phyloP scores from a whole-genome alignment of 2,329 filamentous ascomycete species.

The Atkinsonella texensis region DNA sequence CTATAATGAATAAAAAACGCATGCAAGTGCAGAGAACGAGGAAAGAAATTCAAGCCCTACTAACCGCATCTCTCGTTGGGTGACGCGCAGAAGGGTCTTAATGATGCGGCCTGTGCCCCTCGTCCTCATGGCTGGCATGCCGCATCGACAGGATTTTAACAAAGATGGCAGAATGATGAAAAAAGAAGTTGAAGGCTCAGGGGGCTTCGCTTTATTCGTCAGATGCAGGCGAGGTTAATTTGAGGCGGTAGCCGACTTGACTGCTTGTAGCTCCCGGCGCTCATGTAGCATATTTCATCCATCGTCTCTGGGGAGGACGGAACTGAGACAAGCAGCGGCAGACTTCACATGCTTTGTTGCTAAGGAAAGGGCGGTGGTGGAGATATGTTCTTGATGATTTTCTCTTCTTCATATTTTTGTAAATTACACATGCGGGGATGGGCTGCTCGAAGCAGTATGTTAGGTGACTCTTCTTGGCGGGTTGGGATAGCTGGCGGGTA shows the following conservation, averaged over 20 bases:
- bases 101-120: not conserved
- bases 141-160: not conserved
- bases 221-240: no score
- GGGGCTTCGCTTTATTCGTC: not conserved
- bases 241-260: not conserved
- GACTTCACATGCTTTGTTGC: not conserved
- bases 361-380: not conserved
- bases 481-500: not conserved
- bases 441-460: no score
- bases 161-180: not conserved
- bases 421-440: no score
- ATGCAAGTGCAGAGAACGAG: not conserved
- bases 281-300: conserved; percentile 12
- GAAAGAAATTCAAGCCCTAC: not conserved
- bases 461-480: not conserved
- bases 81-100: not conserved
- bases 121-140: not conserved
- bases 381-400: not conserved
- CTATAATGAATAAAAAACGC: conserved; percentile 60
- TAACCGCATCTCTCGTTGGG: not conserved
- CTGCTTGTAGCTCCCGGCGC: conserved; percentile 9
- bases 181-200: not conserved
- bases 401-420: not conserved
- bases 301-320: not conserved
- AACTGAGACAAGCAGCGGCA: not conserved